Conservation (phyloP, 768 basidiomycete genomes). For the Leucogyrophana mollusca region DNA sequence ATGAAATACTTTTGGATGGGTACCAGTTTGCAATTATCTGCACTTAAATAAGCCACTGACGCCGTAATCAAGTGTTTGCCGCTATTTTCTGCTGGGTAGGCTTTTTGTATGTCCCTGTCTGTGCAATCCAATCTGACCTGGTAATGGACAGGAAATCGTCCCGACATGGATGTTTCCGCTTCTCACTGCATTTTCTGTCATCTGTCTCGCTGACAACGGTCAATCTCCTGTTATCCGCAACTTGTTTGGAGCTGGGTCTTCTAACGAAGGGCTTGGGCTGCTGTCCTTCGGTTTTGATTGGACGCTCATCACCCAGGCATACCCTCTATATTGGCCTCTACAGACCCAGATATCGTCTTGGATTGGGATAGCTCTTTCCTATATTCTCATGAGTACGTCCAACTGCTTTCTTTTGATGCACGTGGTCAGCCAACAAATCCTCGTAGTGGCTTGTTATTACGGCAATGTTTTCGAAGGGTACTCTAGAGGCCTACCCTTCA, state of each 20-base stretch:
- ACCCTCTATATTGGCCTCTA: slow-evolving; percentile 54
- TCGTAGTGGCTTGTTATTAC: slow-evolving; percentile 27
- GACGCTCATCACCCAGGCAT: slow-evolving; percentile 56
- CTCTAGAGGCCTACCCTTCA: slow-evolving; percentile 36
- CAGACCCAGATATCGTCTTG: slow-evolving; percentile 38
- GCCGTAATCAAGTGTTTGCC: slow-evolving; percentile 29
- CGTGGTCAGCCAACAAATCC: background rate
- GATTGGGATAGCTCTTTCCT: slow-evolving; percentile 17
- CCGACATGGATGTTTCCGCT: slow-evolving; percentile 26
- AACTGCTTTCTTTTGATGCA: background rate
- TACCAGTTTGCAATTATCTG: slow-evolving; percentile 13
- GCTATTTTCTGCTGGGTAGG: slow-evolving; percentile 49
- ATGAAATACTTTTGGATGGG: slow-evolving; percentile 57
- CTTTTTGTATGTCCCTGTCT: background rate
- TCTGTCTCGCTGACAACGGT: slow-evolving; percentile 49
- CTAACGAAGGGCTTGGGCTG: slow-evolving; percentile 51
- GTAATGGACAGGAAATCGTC: slow-evolving; percentile 16
- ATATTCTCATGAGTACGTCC: slow-evolving; percentile 33
- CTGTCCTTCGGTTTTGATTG: slow-evolving; percentile 47
- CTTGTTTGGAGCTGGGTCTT: slow-evolving; percentile 44
- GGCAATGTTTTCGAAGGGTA: slow-evolving; percentile 42
- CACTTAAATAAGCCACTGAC: background rate
- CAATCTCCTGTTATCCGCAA: slow-evolving; percentile 41
- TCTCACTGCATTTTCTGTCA: slow-evolving; percentile 47
- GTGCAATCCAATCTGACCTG: slow-evolving; percentile 10